Evolutionary conservation across 768 basidiomycete species (phyloP), one percentile per base, ranked within the genome.

Genomic region (Suillus clintonianus): DNA sequence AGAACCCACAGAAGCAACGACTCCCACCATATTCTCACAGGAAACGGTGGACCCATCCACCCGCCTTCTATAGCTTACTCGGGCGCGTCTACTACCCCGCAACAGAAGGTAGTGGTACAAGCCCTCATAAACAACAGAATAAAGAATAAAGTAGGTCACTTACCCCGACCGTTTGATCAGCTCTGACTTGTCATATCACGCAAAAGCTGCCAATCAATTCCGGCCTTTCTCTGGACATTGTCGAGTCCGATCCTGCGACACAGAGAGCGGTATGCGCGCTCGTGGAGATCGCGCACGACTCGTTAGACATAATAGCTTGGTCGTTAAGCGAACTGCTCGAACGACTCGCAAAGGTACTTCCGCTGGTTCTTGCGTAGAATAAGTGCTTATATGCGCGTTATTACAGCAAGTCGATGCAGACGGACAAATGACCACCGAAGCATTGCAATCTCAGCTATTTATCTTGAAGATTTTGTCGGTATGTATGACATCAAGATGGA

Each of bases 361-460:
- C 60, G 34, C 34, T 47, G 43, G 61, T 32, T 60, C 59, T 64
- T 10, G 4, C 51, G 30, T 32, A 48, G 17, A 47, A 53, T 34
- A 30, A 13, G 48, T 55, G 34, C 69, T 70, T 67, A 73, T 64
- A 53, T 55, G 50, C 60, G 51, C 42, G 24, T 58, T 59, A 50
- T 57, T 64, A 63, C 68, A 89, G 83, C 89, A 87, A 79, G 78
- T 80, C 64, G 85, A 87, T 69, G 65, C 76, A 15, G 77, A 81
- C 30, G 86, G 85, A 2, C 78, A 80, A 60, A 77, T 84, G 62
- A 80, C 88, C 3, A 80, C 92, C 19, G 90, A 94, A 62, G 84
- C 89, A 48, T 82, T 95, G 5, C 94, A 96, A 71, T 95, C 94
- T 0, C 92, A 95, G 72, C 81, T 96, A 2, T 93, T 92, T 68